Evolutionary conservation across 2,329 filamentous ascomycete genomes (phyloP), one percentile per base, ranked within the genome.

Genomic region (Leptosphaerulina australis): DNA sequence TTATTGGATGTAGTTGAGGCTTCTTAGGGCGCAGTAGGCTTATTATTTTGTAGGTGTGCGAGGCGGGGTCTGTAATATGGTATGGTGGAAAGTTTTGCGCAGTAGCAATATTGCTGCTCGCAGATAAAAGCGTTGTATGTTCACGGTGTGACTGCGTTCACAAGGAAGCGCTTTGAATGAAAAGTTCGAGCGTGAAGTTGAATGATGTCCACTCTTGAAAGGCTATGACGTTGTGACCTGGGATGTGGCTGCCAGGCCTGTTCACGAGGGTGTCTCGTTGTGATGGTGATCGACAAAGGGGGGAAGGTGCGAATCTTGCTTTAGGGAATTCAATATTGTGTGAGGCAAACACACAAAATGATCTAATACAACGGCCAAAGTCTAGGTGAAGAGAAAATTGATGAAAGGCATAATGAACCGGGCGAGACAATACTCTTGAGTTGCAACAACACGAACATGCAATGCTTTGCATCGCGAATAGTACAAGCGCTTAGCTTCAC

Each of bases 241-340:
- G 50, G 48, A 44, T 55, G 54, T 58, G 58, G 53, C 59, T 60
- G 40, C 58, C 50, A 44, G 51, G 49, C 49, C 50, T 51, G 26
- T 60, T 50, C 38, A 59, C 55, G 54, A 39, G 53, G 44, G 14
- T 44, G 46, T 55, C 59, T 64, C 52, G 51, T 64, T 63, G 51
- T 45, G 60, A 46, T 34, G 53, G 51, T 56, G 67, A 67, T 68
- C 61, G 60, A 57, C 60, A 60, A 61, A 37, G 22, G 39, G 24
- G 44, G 58, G 46, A 56, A 56, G 47, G 50, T 26, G 24, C 29
- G 43, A 30, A 35, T 34, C 30, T 33, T 37, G 43, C 38, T 53
- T 29, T 33, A 20, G n/a, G 17, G 25, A 38, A 35, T 26, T 24
- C 25, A 14, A 30, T 34, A 22, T 15, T 18, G 17, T 3, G 3